Base-by-base conservation (phyloP, 768 basidiomycete genomes). In the Termitomyces sp. region DNA sequence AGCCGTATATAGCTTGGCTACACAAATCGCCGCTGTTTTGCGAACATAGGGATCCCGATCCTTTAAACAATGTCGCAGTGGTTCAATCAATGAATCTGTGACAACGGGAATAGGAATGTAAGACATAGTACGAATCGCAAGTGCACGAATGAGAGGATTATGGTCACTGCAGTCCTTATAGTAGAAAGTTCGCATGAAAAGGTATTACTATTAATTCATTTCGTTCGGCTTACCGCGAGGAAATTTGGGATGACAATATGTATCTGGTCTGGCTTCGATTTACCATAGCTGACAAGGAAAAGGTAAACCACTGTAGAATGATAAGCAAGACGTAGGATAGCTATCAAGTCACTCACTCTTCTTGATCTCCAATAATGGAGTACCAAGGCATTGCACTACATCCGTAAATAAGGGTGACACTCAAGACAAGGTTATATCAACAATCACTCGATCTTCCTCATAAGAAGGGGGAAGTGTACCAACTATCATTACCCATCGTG, bases 401-500 rank as follows among this genome's bases (percentile, higher is more conserved):
- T 99, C 95, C n/a, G 86, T 86, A 78, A 96, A 97, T 64, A 98
- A 79, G 33, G 93, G 84, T 28, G 94, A 95, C 93, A 97, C 93
- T 96, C 64, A 53, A 57, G 56, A 59, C 53, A 36, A 56, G 41
- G 58, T 43, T 28, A 56, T 56, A 61, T 66, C 53, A 66, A 63
- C 60, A 50, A 63, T 63, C 64, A 60, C 64, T 57, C 48, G 62
- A 64, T 59, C 62, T 61, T 64, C 61, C 55, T 51, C 53, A 41
- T 62, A 61, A 55, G 63, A 57, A 38, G 66, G 60, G 60, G 59
- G 66, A 68, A 62, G 65, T 65, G 65, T 71, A 85, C 94, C 75
- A 70, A 97, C 96, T 95, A 75, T 98, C 95, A 70, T 95, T 97
- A 47, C 97, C 97, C 95, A 99, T 98, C 4, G 97, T 99, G 73